These are phyloP conservation scores for Miamiensis avidus DNA, from an alignment of 169 alveolate species.

Conservation along the genomic window DNA sequence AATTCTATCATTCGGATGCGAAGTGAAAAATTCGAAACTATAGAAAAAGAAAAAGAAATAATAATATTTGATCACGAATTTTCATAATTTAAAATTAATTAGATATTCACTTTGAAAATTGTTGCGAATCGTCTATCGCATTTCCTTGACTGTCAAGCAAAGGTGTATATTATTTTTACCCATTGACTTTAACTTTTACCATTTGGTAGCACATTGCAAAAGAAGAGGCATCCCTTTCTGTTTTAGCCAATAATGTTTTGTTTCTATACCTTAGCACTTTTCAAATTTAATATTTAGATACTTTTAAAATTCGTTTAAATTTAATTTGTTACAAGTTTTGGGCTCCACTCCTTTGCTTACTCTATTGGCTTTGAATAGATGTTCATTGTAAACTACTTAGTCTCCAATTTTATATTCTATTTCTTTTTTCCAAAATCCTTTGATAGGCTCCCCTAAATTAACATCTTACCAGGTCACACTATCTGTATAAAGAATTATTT, in stretches of 20 bases:
- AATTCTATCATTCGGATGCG: not conserved
- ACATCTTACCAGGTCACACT: not conserved
- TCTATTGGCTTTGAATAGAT: not conserved
- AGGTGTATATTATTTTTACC: not conserved
- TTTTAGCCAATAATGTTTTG: not conserved
- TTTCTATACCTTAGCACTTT: not conserved
- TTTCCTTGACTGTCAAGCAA: not conserved
- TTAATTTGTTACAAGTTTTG: not conserved
- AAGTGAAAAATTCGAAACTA: not conserved
- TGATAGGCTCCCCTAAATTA: not conserved
- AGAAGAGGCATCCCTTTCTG: not conserved
- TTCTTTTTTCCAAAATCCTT: not conserved
- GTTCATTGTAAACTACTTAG: not conserved
- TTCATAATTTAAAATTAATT: too few species aligned
- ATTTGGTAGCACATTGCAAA: not conserved
- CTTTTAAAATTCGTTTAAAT: too few species aligned
- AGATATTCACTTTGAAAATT: not conserved
- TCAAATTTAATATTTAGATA: too few species aligned
- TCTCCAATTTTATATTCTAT: not conserved
- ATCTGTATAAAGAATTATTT: not conserved
- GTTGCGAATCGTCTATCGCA: not conserved
- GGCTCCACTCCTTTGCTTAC: not conserved
- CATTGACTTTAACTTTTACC: not conserved
- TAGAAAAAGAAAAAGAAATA: too few species aligned
- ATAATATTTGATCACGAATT: not conserved